Base-by-base conservation (phyloP, 208 protist species). In the Trypanosoma conorhini region DNA sequence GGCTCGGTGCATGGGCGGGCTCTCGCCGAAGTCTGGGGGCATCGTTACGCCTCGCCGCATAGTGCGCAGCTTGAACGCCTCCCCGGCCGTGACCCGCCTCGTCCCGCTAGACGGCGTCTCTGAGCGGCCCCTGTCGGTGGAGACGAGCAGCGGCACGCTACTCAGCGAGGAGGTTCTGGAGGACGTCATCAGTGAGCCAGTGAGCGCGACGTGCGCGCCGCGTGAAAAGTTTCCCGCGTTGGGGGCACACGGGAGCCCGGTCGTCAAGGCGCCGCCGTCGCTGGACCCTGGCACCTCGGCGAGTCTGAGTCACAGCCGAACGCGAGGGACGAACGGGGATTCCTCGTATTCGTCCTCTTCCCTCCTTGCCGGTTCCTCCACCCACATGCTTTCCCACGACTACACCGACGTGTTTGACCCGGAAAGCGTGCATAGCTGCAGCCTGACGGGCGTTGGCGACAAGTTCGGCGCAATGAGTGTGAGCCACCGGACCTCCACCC, bases 371-470 rank as follows among this genome's bases (percentile, higher is more conserved):
- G 13, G 17, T 26, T 68, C 80, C 42, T 85, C 69, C 62, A 74
- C 76, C 22, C 57, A 72, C n/a, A 82, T 82, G 28, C 82, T 76
- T 1, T 67, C 72, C 28, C 31, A 38, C 10, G 56, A 70, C 26
- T 67, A 52, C 19, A 67, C 72, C 9, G 48, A 60, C 35, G 30
- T 38, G 1, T 64, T 62, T 66, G 72, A 70, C 31, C 10, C 51
- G 21, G 89, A 94, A 35, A 94, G 84, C 59, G 86, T 94, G n/a
- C 72, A 76, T 19, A 92, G 83, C 68, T 92, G 84, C 66, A 92
- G 89, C 58, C 74, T 88, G 30, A 85, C 88, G 4, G 65, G 71
- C n/a, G 59, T 83, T 21, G 74, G 74, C 12, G 82, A 91, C 17
- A 62, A 35, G 21, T 21, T 38, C 1, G 30, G 65, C 30, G 8